Base-by-base conservation (phyloP, 2,329 filamentous ascomycete genomes). In the Clarireedia paspali region DNA sequence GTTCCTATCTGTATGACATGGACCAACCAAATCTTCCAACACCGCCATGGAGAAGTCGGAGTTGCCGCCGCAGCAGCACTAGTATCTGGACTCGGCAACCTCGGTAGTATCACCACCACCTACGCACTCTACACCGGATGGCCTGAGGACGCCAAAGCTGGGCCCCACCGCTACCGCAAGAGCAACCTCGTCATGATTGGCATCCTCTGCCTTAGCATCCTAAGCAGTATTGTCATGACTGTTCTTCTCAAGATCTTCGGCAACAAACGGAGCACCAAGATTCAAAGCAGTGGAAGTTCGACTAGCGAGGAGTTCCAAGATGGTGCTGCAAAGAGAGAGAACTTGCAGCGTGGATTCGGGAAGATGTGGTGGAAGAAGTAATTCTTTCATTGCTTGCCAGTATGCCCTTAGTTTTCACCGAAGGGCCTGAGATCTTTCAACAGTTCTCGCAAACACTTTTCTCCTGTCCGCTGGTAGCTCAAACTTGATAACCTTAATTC, bases 1-100 rank as follows among this genome's bases (percentile, higher is more conserved):
- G 90, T 95, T 1, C 91, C 91, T 10, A 92, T 92, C 66, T 92
- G 88, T 70, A 96, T 96, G 91, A 87, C 90, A 38, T 95, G 91
- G 91, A 90, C 88, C 34, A 89, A 84, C 60, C 88, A 95, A 72
- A 87, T 95, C 67, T 96, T 96, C 75, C 90, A 95, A 73, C 81
- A 81, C 34, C 86, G 91, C 12, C 91, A 96, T 67, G 89, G 91
- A 47, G 91, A 96, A 71, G 89, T 96, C 23, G 91, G 91, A 55
- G 90, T 96, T 6, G 91, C 91, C 4, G 87, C 91, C 14, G 90
- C 91, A 0, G 84, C 87, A 1, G 91, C 91, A 2, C 77, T 96
- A 10, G 91, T 96, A 0, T 94, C 89, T 0, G 91, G 91, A 0
- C 77, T 95, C 40, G 91, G 91, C 0, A 96, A 96, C 66, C 75